Base-by-base conservation (phyloP, 1,284 basidiomycete genomes). In the Fistulina hepatica region DNA sequence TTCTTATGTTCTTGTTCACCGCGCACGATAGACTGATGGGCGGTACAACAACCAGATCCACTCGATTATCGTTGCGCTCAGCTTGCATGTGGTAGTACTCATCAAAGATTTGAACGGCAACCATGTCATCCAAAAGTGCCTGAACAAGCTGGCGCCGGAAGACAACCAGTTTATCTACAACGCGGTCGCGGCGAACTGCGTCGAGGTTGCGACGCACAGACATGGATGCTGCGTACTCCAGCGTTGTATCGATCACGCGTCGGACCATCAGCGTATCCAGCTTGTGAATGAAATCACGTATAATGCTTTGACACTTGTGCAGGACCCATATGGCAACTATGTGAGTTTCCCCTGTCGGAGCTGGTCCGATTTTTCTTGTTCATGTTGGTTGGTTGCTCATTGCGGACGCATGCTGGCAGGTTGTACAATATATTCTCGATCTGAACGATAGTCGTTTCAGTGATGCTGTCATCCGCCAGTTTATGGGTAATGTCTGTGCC, bases 121-220 rank as follows among this genome's bases (percentile, higher is more conserved):
- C 59, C 95, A 99, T 56, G 95, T 98, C 56, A 97, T 98, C 50
- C 95, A 99, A 63, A 99, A 99, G 65, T 99, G 95, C 61, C 66
- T 98, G 50, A 98, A 99, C 72, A 92, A 95, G 61, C 69, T 99
- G 43, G 84, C 85, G 21, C 89, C 95, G 0, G 94, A 97, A 56
- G 95, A 99, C 61, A 98, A 98, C 61, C 93, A 97, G 81, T 99
- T 98, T 65, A 98, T 99, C 55, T 99, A 98, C 67, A 97, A 98
- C 53, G 95, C 95, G 39, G 95, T 99, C 27, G 95, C 95, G 21
- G 86, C 90, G 22, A 95, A 98, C 64, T 97, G 95, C 52, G 91
- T 99, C 39, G 95, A 99, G 63, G 95, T 99, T 42, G 95, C 95
- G 11, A 98, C 95, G 33, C 95, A 99, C 58, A 89, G 95, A 48